Base-by-base conservation (phyloP, 345 rosid species). In the Citrus mangshanensis region DNA sequence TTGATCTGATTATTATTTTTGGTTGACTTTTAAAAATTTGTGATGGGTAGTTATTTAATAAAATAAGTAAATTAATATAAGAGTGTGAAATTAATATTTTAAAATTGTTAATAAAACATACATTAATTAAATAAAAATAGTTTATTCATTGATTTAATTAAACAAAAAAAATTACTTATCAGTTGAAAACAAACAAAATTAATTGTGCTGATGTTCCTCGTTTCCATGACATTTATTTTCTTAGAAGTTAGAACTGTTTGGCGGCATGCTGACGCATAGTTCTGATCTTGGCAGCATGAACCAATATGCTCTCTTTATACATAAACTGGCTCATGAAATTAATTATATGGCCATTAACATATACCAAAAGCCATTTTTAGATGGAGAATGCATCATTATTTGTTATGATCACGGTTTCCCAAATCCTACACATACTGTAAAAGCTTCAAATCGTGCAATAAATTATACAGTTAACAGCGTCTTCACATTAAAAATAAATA, bases 381-480 rank as follows among this genome's bases (percentile, higher is more conserved):
- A 34, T 5, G 12, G 46, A 54, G 25, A n/a, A 4, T 68, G 40
- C 24, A 35, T 37, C 30, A n/a, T 5, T 30, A 1, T 22, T 38
- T 54, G 6, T 18, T 54, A 25, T 8, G 58, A 49, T 13, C 1
- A 46, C 4, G 18, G 18, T 46, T 12, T 46, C 1, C 5, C 51
- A 46, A 46, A 46, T 46, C 34, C 34, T 2, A 24, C 21, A 0
- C 2, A 32, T 18, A 32, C 38, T 32, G 34, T 16, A 6, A 19
- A 67, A 8, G 1, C 18, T 21, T 67, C 10, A 37, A 21, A 7
- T 66, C 27, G 22, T 67, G 9, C 1, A 37, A 0, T 66, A 66
- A 42, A 2, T 42, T 0, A 42, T 42, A 3, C 1, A 3, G 1
- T 3, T 42, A 42, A 42, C 2, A 10, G 0, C 0, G 0, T 12